phyloP scores from a whole-genome alignment of 192 early-diverging fungal genomes.

The Mortierella antarctica region DNA sequence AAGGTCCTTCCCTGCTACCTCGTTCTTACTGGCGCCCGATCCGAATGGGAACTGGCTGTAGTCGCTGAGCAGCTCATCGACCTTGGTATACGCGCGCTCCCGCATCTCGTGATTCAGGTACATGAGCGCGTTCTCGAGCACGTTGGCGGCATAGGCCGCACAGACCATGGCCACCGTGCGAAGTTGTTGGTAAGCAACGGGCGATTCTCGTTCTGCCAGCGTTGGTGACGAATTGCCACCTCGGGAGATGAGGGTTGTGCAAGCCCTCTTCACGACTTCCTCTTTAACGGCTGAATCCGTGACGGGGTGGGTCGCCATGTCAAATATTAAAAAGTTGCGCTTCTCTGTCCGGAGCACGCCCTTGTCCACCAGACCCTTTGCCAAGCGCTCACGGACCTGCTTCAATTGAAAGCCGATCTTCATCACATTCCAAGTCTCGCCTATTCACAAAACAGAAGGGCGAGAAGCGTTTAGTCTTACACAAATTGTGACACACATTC shows the following conservation, averaged over 20 bases:
- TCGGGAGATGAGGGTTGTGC: conserved; percentile 81
- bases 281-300: conserved; percentile 90
- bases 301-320: conserved; percentile 98
- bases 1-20: conserved; percentile 67
- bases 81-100: conserved; percentile 88
- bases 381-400: conserved; percentile 95
- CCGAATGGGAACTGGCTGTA: conserved; percentile 82
- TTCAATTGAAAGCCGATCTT: conserved; percentile 98
- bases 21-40: conserved; percentile 64
- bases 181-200: conserved; percentile 66
- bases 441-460: conserved; percentile 51
- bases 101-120: conserved; percentile 86
- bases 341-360: conserved; percentile 96
- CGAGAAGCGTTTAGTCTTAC: background rate
- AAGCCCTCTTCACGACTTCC: conserved; percentile 83
- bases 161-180: conserved; percentile 91
- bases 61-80: conserved; percentile 91
- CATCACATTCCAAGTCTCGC: conserved; percentile 99
- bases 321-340: conserved; percentile 94
- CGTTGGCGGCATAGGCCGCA: conserved; percentile 96
- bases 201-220: conserved; percentile 60
- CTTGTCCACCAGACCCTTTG: conserved; percentile 99
- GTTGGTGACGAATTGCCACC: conserved; percentile 67
- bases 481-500: background rate
- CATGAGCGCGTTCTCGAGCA: conserved; percentile 94